These are phyloP conservation scores for Falciphora oryzae DNA, from an alignment of 2,329 filamentous ascomycete species.

Conservation along the genomic window DNA sequence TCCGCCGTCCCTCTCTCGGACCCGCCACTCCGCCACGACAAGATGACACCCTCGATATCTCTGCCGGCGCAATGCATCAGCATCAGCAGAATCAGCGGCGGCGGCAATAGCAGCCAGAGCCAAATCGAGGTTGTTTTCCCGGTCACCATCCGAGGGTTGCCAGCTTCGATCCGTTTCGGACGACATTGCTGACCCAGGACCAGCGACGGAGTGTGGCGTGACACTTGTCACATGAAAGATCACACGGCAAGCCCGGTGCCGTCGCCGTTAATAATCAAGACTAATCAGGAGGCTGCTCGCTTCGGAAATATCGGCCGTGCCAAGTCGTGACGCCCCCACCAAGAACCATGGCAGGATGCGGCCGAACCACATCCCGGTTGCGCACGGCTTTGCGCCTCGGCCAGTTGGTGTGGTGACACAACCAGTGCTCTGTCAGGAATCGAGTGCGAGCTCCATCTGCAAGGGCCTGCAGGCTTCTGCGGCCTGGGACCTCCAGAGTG, in stretches of 20 bases:
- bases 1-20: background rate
- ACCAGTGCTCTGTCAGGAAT: background rate
- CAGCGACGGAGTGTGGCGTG: background rate
- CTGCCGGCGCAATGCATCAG: background rate
- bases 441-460: background rate
- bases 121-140: background rate
- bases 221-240: constrained; percentile 5
- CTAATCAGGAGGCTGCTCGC: background rate
- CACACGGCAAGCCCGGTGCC: background rate
- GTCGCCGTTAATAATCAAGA: background rate
- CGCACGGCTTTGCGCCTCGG: background rate
- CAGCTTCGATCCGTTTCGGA: background rate
- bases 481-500: background rate
- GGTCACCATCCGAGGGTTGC: background rate
- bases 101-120: no score
- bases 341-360: background rate
- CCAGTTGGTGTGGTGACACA: background rate
- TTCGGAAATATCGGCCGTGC: background rate
- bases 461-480: background rate
- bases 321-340: background rate
- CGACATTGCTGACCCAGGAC: background rate
- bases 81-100: no score
- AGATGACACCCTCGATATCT: background rate
- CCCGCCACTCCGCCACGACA: background rate
- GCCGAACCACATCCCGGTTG: background rate